Percentiles rank a stretch among this genome's conserved stretches.
phyloP scores from a whole-genome alignment of 106 monocot genomes.

The Acanthochlamys bracteata region DNA sequence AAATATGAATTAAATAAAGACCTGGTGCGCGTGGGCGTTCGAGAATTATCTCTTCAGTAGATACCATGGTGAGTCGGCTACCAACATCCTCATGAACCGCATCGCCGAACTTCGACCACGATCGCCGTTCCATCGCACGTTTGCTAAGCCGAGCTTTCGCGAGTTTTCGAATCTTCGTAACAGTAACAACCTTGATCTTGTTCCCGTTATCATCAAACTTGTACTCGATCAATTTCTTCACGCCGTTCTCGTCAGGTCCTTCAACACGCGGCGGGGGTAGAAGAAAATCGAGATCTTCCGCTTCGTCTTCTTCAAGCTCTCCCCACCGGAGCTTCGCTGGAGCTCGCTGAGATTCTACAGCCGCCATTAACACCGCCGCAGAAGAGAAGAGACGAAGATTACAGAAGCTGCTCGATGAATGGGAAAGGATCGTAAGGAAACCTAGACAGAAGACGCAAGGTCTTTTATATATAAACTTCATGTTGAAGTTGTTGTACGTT shows the following conservation, averaged over 20 bases:
- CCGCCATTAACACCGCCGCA: too few relatives aligned
- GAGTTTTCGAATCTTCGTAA: conserved; percentile 55
- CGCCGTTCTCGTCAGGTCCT: conserved; percentile 77
- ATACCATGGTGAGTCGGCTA: conserved; percentile 76
- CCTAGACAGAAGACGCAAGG: too few relatives aligned
- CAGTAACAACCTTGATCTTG: conserved; percentile 76
- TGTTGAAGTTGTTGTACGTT: too few relatives aligned
- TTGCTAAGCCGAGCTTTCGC: conserved; percentile 76
- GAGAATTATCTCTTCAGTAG: conserved; percentile 85
- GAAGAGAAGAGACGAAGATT: too few relatives aligned
- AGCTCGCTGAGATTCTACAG: not conserved
- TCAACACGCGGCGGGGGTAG: conserved; percentile 70
- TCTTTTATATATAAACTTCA: too few relatives aligned
- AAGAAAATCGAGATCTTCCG: conserved; percentile 32
- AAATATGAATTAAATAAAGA: conserved; percentile 14
- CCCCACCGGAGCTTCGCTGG: not conserved
- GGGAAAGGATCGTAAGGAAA: too few relatives aligned
- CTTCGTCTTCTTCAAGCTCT: conserved; percentile 2
- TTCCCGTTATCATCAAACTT: conserved; percentile 69
- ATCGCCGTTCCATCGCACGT: conserved; percentile 69
- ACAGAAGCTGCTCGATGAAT: too few relatives aligned
- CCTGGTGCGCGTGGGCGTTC: conserved; percentile 74
- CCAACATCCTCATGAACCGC: conserved; percentile 59
- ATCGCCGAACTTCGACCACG: conserved; percentile 85
- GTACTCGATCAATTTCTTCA: conserved; percentile 68